These are phyloP conservation scores for Gnomoniopsis smithogilvyi DNA, from an alignment of 2,329 filamentous ascomycete genomes.

Conservation along the genomic window DNA sequence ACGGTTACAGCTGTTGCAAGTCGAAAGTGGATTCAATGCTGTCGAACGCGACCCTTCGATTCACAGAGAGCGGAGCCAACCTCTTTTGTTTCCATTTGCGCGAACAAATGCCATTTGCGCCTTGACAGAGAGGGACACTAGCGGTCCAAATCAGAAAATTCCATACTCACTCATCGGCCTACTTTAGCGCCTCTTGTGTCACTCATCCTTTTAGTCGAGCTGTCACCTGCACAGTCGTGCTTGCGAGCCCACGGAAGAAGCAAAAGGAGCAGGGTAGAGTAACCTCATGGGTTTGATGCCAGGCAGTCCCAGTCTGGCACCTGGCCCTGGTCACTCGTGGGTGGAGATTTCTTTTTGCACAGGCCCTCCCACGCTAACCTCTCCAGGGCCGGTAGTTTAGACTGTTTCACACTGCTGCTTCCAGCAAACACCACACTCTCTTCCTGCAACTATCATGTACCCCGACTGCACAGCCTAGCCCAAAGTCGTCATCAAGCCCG, in stretches of 20 bases:
- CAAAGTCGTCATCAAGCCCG: conserved; percentile 9
- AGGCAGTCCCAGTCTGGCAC: conserved; percentile 4
- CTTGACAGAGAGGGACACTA: neutral
- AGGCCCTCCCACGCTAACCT: neutral
- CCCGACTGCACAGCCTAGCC: conserved; percentile 9
- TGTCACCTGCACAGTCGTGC: neutral
- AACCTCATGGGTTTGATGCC: neutral
- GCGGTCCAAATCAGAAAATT: neutral
- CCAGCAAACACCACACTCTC: neutral
- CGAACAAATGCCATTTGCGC: neutral
- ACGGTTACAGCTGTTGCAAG: neutral
- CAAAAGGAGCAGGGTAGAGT: neutral
- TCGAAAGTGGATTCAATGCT: neutral
- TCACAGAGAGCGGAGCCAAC: neutral
- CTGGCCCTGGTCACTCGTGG: neutral
- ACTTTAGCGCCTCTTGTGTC: no score
- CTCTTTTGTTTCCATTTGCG: neutral
- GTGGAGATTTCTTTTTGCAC: neutral
- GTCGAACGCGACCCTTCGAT: neutral
- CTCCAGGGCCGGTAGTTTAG: neutral
- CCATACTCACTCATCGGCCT: no score
- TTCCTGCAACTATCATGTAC: conserved; percentile 7
- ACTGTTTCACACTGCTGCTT: conserved; percentile 5
- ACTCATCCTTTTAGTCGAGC: neutral
- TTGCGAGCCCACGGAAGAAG: neutral